Evolutionary conservation across 495 filamentous ascomycete species (phyloP), one percentile per base, ranked within the genome.

Genomic region (Xylaria palmicola): DNA sequence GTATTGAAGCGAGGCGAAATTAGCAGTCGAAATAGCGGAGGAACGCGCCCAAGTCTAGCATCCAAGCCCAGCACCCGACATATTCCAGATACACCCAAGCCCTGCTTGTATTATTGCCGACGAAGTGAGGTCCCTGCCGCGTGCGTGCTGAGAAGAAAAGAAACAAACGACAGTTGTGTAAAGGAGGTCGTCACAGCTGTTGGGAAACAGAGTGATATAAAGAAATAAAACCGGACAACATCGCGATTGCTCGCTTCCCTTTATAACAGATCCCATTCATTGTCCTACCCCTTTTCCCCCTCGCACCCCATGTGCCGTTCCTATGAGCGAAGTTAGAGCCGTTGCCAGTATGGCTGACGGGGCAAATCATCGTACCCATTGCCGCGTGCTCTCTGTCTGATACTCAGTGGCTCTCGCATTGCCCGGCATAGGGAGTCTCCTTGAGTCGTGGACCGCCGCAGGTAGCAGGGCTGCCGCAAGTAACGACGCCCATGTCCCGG

Each of bases 191-290:
- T 48, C 30, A 24, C n/a, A 44, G 27, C 22, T 24, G 36, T 30
- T 8, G 27, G 24, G 27, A 52, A 37, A 19, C 13, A 52, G 12
- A 44, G 52, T 32, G 26, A 20, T 12, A 60, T 24, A 59, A 51
- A 60, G 36, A 59, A 51, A 41, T 48, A 43, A 37, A n/a, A 59
- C 15, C 44, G 7, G 56, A 59, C 36, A 53, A 34, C 40, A 47
- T 47, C 50, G 59, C 59, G 59, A 61, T 61, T 48, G 59, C 59
- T 61, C 59, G 59, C 59, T n/a, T 49, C 39, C 47, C 17, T 41
- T 55, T 54, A 55, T 61, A 36, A 30, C 40, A 32, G n/a, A 39
- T 26, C 59, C 26, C 30, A 45, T 55, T 32, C 43, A 55, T 48
- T 27, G n/a, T 29, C 29, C 29, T 47, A 9, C 27, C 27, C 50